Evolutionary conservation across 2,329 filamentous ascomycete genomes (phyloP).

Genomic region (Grosmannia huntii): DNA sequence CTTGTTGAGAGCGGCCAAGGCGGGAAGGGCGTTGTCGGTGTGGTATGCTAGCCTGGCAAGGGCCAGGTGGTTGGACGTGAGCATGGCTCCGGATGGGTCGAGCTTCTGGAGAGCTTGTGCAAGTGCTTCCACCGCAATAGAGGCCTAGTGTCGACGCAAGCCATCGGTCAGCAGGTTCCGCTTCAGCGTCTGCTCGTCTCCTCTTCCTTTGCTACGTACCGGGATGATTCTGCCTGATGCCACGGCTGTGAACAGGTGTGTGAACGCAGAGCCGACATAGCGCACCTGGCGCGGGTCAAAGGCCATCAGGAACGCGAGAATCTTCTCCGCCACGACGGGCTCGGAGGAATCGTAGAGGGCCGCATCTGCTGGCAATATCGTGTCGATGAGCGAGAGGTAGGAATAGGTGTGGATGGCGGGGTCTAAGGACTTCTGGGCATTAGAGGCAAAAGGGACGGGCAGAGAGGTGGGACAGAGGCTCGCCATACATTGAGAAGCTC

Average conservation of each 20-base stretch:
- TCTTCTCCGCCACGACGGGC: conserved; percentile 25
- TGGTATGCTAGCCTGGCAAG: conserved; percentile 33
- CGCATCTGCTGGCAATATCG: conserved; percentile 17
- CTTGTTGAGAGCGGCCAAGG: conserved; percentile 49
- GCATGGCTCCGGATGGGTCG: conserved; percentile 40
- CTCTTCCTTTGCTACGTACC: conserved; percentile 19
- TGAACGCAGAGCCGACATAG: conserved; percentile 32
- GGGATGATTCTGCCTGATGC: conserved; percentile 26
- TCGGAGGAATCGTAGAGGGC: conserved; percentile 18
- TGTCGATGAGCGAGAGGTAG: conserved; percentile 34
- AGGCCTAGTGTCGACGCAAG: conserved; percentile 23
- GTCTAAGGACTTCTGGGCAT: conserved; percentile 26
- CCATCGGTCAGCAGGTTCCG: not conserved
- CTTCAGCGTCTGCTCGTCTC: not conserved
- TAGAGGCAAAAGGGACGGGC: not conserved
- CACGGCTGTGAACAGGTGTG: conserved; percentile 29
- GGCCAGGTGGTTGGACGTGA: conserved; percentile 14
- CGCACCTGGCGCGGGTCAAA: conserved; percentile 41
- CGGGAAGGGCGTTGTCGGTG: conserved; percentile 37
- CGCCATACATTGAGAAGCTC: conserved; percentile 28
- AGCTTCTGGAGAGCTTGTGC: conserved; percentile 47
- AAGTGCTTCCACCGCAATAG: conserved; percentile 31
- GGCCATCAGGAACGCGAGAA: conserved; percentile 30
- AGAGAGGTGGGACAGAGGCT: not conserved
- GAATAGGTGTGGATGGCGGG: conserved; percentile 37